Percentiles rank a stretch among this genome's conserved stretches.
phyloP scores from a whole-genome alignment of 2,329 filamentous ascomycete genomes.

The Penicillium nordicum region DNA sequence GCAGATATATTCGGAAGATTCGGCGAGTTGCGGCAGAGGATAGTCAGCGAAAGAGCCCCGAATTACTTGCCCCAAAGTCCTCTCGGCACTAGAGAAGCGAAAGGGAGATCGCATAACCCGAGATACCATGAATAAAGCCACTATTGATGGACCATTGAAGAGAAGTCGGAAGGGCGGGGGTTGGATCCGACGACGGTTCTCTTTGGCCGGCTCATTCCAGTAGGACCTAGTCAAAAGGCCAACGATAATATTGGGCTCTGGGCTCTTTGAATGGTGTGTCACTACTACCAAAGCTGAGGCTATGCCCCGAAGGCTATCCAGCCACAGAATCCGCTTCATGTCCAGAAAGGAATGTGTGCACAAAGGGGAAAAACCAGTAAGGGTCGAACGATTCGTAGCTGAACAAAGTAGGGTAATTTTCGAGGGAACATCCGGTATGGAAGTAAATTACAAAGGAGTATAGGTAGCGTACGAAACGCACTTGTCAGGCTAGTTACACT shows the following conservation, averaged over 20 bases:
- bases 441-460: not conserved
- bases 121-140: conserved; percentile 1
- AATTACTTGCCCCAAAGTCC: not conserved
- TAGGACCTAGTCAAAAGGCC: not conserved
- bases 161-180: not conserved
- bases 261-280: not conserved
- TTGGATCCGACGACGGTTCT: not conserved
- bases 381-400: not conserved
- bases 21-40: conserved; percentile 1
- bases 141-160: not conserved
- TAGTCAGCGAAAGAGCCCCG: not conserved
- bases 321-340: not conserved
- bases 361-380: not conserved
- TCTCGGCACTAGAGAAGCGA: not conserved
- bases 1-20: conserved; percentile 1
- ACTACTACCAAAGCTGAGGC: not conserved
- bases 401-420: not conserved
- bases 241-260: not conserved
- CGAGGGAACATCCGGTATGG: not conserved
- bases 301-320: conserved; percentile 1
- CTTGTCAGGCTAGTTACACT: not conserved
- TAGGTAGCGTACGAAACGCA: not conserved
- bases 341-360: not conserved
- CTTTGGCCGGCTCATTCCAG: not conserved
- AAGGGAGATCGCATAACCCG: not conserved